Conservation (phyloP, 164 flowering plant species). For the Liquidambar formosana region DNA sequence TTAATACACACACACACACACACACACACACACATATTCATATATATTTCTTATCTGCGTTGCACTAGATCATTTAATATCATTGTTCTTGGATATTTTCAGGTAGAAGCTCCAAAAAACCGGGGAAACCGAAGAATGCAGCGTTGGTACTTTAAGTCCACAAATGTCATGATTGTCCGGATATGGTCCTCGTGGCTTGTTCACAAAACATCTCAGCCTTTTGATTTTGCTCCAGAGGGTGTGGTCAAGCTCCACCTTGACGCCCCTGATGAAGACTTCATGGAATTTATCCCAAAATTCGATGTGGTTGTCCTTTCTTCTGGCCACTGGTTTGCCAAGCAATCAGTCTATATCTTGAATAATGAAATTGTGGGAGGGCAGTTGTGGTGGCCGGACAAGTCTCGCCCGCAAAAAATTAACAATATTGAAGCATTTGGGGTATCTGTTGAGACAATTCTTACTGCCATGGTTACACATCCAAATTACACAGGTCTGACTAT, state of each 20-base stretch:
- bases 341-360: constrained; percentile 68
- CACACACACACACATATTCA: too few species aligned
- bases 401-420: constrained; percentile 57
- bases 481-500: constrained; percentile 81
- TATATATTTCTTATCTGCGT: too few species aligned
- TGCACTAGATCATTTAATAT: not conserved
- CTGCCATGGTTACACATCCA: constrained; percentile 61
- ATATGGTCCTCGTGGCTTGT: constrained; percentile 99
- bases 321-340: constrained; percentile 98
- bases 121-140: constrained; percentile 85
- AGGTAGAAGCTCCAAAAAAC: constrained; percentile 89
- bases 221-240: constrained; percentile 74
- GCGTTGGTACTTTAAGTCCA: constrained; percentile 75
- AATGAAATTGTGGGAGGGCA: constrained; percentile 91
- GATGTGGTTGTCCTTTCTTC: constrained; percentile 90
- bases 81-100: constrained; percentile 15
- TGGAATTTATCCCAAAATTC: constrained; percentile 54
- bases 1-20: too few species aligned
- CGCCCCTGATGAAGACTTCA: constrained; percentile 66
- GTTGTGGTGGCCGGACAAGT: constrained; percentile 84
- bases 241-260: constrained; percentile 77
- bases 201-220: constrained; percentile 53
- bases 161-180: constrained; percentile 62
- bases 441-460: constrained; percentile 75
- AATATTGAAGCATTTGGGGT: constrained; percentile 79